Evolutionary conservation across 2,329 filamentous ascomycete species (phyloP), one percentile per base, ranked within the genome.

Genomic region (Sporothrix dimorphospora): DNA sequence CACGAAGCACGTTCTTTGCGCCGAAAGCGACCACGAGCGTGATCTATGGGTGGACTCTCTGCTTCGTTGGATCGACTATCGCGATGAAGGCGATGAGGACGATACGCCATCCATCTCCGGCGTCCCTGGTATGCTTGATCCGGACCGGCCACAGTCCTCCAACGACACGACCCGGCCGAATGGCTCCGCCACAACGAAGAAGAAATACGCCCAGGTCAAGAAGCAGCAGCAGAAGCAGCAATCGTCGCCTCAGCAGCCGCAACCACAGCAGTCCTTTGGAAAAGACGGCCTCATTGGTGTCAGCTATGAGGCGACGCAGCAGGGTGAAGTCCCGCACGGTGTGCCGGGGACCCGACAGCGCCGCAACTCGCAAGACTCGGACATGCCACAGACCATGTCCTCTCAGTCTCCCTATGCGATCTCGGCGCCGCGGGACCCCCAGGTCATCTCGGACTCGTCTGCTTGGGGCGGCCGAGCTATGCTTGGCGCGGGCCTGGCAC

Each of bases 41-140:
- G 96, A 99, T 81, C 87, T 91, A 59, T 99, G 96, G 96, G 95
- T 99, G 1, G 92, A 97, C 72, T 91, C 93, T 27, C 84, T 99
- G 53, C 84, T 98, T 73, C 91, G 93, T 76, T 97, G 97, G 85
- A 94, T 97, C 53, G 94, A 98, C 77, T 90, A 88, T 78, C 86
- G 85, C 69, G 90, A 92, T 53, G 83, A 86, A 1, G 85, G 88
- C 19, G 86, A 92, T 14, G 89, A 87, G 72, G 84, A 86, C 49
- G 73, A 75, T 1, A 51, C 65, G 55, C 57, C 73, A 40, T 65
- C 72, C 1, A 6, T 63, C 59, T 45, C 59, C 0, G n/a, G 49
- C 9, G 14, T 40, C 19, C 21, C 51, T 12, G 69, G 78, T 27
- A 83, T 83, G 69, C 76, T 82, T 75, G 78, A 80, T 40, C 76